Evolutionary conservation across 164 flowering plant species (phyloP).

Genomic region (Protea cynaroides): DNA sequence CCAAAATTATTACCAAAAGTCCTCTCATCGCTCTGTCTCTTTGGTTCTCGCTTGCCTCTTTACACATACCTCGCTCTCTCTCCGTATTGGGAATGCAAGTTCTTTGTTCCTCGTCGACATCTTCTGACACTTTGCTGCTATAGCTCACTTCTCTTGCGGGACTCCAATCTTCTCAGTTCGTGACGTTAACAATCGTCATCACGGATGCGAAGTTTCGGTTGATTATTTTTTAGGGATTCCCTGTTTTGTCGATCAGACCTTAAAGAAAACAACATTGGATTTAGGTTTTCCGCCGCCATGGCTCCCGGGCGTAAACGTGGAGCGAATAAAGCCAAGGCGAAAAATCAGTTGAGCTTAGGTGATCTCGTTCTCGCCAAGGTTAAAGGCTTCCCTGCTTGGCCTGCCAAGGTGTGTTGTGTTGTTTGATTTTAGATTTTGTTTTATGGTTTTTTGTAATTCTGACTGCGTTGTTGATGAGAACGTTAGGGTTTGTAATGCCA

Average conservation of each 20-base stretch:
- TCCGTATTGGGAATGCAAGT: no score
- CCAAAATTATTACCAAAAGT: no score
- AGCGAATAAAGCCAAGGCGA: conserved; percentile 43
- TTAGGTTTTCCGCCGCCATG: conserved; percentile 44
- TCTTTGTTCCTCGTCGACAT: no score
- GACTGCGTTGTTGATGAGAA: not conserved
- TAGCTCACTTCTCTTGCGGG: not conserved
- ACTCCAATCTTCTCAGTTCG: not conserved
- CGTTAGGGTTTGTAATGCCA: no score
- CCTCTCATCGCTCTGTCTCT: no score
- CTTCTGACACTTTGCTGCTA: not conserved
- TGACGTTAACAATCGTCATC: not conserved
- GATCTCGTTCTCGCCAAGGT: conserved; percentile 99
- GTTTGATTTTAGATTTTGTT: not conserved
- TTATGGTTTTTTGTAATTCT: not conserved
- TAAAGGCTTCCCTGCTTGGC: conserved; percentile 93
- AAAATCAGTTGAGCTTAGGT: conserved; percentile 55
- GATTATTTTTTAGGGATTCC: conserved; percentile 9
- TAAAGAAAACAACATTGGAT: conserved; percentile 11
- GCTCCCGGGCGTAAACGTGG: conserved; percentile 76
- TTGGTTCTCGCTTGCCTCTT: no score
- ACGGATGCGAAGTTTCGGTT: not conserved
- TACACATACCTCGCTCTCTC: no score
- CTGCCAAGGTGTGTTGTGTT: conserved; percentile 63
- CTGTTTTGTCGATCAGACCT: conserved; percentile 3